Conservation (phyloP, 805 yeast species). For the Debaryomyces maramus region DNA sequence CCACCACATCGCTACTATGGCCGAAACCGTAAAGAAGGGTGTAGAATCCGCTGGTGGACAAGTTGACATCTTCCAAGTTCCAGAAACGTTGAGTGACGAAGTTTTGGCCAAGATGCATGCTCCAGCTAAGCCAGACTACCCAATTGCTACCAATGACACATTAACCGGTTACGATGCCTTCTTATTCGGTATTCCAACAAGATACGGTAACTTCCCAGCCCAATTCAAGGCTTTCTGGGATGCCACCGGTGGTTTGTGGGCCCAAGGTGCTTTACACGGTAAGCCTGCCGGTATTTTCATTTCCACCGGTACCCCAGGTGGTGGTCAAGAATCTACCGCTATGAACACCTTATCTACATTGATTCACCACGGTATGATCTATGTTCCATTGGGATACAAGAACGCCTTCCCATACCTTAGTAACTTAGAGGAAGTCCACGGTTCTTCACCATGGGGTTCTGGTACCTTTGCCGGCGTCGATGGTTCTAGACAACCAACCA, state of each 20-base stretch:
- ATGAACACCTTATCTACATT: slow-evolving; percentile 62
- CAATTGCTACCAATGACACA: slow-evolving; percentile 61
- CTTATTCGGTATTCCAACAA: slow-evolving; percentile 82
- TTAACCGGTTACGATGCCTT: slow-evolving; percentile 72
- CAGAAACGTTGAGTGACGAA: slow-evolving; percentile 70
- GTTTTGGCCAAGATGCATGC: slow-evolving; percentile 60
- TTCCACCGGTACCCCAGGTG: slow-evolving; percentile 74
- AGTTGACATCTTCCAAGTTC: slow-evolving; percentile 73
- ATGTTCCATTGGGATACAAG: slow-evolving; percentile 75
- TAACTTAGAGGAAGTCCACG: slow-evolving; percentile 66
- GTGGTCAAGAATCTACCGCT: slow-evolving; percentile 78
- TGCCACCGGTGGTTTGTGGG: slow-evolving; percentile 79
- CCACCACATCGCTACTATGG: slow-evolving; percentile 71
- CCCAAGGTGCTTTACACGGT: slow-evolving; percentile 66
- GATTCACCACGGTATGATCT: slow-evolving; percentile 80
- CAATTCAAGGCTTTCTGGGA: slow-evolving; percentile 80
- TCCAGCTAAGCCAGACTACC: slow-evolving; percentile 49
- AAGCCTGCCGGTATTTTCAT: slow-evolving; percentile 74
- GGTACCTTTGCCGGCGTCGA: slow-evolving; percentile 76
- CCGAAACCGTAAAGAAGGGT: slow-evolving; percentile 68
- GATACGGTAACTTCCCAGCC: slow-evolving; percentile 80
- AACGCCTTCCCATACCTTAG: slow-evolving; percentile 53
- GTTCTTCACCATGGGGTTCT: slow-evolving; percentile 87
- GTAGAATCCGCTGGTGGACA: slow-evolving; percentile 62
- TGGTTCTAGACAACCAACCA: slow-evolving; percentile 70